phyloP scores from a whole-genome alignment of 176 grass and related monocot genomes.

The Juncus effusus region DNA sequence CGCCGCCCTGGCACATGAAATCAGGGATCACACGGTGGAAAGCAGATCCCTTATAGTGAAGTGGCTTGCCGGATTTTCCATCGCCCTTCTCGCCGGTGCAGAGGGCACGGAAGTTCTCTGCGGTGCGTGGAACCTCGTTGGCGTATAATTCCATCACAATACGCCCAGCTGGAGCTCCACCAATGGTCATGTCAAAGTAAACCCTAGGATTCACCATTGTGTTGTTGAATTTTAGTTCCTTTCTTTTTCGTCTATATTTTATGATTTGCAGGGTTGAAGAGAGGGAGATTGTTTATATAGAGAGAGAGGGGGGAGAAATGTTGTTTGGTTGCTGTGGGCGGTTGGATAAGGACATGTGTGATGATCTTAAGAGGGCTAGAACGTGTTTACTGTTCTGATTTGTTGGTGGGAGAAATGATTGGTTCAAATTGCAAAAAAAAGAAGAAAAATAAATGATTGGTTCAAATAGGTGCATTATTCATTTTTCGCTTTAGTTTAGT shows the following conservation, averaged over 20 bases:
- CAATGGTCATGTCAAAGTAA: conserved; percentile 66
- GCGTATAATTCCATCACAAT: conserved; percentile 75
- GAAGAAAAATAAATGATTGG: background rate
- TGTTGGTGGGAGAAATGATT: background rate
- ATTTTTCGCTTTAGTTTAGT: background rate
- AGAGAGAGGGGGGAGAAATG: background rate
- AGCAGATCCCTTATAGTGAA: conserved; percentile 50
- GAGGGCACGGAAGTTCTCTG: conserved; percentile 75
- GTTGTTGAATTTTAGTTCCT: background rate
- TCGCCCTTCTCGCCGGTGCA: conserved; percentile 71
- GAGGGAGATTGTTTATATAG: conserved; percentile 27
- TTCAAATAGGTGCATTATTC: background rate
- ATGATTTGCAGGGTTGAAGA: background rate
- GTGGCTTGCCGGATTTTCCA: conserved; percentile 39
- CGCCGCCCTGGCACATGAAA: conserved; percentile 88
- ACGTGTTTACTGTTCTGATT: background rate
- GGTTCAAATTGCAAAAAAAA: background rate
- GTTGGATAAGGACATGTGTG: conserved; percentile 34
- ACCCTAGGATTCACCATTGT: conserved; percentile 42
- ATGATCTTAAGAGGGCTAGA: background rate
- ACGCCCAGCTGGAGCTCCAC: conserved; percentile 24
- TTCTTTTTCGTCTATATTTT: background rate
- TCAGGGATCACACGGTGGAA: conserved; percentile 80
- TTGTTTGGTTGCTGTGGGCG: background rate
- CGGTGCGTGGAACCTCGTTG: conserved; percentile 27